Base-by-base conservation (phyloP, 2,329 filamentous ascomycete species). In the Chaetomium strumarium region DNA sequence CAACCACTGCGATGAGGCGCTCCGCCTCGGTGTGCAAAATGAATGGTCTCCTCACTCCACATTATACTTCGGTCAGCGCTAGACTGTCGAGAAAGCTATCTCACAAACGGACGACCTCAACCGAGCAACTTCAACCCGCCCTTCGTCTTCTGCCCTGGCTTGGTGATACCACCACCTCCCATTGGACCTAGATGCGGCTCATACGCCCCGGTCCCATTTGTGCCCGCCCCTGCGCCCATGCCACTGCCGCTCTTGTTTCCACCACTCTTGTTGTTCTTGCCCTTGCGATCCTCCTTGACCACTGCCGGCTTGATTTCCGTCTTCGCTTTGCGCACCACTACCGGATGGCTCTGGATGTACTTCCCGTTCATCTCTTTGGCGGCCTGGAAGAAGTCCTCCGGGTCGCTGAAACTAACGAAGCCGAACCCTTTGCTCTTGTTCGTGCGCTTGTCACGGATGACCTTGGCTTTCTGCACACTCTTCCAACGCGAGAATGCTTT, bases 321-420 rank as follows among this genome's bases (percentile, higher is more conserved):
- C 61, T 86, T 95, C 60, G 88, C 90, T 68, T 93, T 88, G 69
- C 88, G 85, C 60, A 97, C 80, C 24, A 88, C 75, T 29, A 96
- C 88, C 0, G 93, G 93, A 69, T 97, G 93, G 68, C 90, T 96
- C 64, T 95, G 92, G 66, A 99, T 97, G 71, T 99, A 99, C 73
- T 99, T 97, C 62, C 91, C 91, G 65, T 96, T 88, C 93, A 97
- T 97, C 73, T 97, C 92, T 72, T 93, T 90, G 63, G 90, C 92
- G 1, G 93, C 92, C 64, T 89, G 83, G 76, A 99, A 97, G 68
- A 95, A 97, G 65, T 96, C 91, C 68, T 99, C 93, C 30, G 90
- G 88, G 66, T 96, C 88, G 63, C 85, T 86, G 72, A 99, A 97
- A 70, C 89, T 93, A 51, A 99, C 91, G 66, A 99, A 99, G 2